A percentile compares a stretch with the other conserved stretches of the same genome.
Conservation (phyloP, 2,329 filamentous ascomycete genomes). For the Xenoacremonium recifei region DNA sequence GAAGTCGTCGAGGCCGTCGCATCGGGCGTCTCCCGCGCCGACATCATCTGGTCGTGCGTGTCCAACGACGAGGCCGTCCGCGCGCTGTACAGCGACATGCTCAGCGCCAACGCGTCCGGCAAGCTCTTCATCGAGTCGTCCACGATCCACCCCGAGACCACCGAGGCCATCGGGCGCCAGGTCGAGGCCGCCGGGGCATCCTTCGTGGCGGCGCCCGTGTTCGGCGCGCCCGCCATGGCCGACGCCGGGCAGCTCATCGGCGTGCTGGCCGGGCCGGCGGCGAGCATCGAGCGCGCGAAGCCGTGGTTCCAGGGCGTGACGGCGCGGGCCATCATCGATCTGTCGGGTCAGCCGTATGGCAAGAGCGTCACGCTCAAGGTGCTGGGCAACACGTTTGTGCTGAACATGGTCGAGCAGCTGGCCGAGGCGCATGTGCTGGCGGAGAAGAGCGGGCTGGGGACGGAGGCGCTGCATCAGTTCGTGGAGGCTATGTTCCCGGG, state of each 20-base stretch:
- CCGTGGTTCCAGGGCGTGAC: constrained; percentile 75
- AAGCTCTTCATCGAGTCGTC: constrained; percentile 88
- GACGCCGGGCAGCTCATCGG: constrained; percentile 69
- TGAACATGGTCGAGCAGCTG: constrained; percentile 78
- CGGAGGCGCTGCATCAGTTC: constrained; percentile 67
- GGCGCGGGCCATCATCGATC: constrained; percentile 66
- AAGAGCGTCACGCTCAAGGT: constrained; percentile 74
- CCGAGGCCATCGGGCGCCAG: constrained; percentile 60
- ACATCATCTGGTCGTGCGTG: constrained; percentile 81
- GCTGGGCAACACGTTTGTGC: constrained; percentile 81
- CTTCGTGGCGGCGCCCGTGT: constrained; percentile 72
- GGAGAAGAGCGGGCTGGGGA: constrained; percentile 76
- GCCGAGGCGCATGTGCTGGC: constrained; percentile 76
- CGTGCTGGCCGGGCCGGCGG: constrained; percentile 66
- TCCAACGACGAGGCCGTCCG: constrained; percentile 74
- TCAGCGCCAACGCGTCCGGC: constrained; percentile 54
- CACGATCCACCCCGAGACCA: constrained; percentile 82
- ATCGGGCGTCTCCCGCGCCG: constrained; percentile 65
- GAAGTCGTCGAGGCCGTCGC: constrained; percentile 61
- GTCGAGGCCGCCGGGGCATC: constrained; percentile 60
- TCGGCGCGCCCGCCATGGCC: constrained; percentile 69
- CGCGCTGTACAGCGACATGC: constrained; percentile 55
- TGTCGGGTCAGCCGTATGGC: constrained; percentile 65
- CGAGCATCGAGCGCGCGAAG: constrained; percentile 60
- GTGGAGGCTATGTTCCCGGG: constrained; percentile 74